Percentiles rank a stretch among this genome's conserved stretches.
These are phyloP conservation scores for Ceratobasidium papillatum DNA, from an alignment of 1,284 basidiomycete genomes.

Conservation along the genomic window DNA sequence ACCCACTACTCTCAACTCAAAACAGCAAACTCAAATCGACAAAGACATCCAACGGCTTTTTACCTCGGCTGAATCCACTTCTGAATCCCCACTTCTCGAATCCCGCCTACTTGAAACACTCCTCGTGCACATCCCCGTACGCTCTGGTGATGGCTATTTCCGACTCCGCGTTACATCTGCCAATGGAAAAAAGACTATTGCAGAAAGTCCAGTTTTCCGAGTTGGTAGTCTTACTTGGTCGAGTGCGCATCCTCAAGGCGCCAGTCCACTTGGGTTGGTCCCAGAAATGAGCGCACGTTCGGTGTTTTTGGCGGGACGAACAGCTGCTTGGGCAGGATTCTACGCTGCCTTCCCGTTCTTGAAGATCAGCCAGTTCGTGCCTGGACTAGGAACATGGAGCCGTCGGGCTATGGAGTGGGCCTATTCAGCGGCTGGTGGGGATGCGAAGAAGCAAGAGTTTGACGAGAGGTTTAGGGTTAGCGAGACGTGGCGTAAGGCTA, in stretches of 20 bases:
- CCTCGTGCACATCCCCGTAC: slow-evolving; percentile 40
- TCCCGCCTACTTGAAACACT: slow-evolving; percentile 42
- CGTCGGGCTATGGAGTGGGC: slow-evolving; percentile 46
- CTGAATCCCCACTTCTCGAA: slow-evolving; percentile 1
- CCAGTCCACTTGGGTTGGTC: slow-evolving; percentile 48
- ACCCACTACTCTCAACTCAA: slow-evolving; percentile 42
- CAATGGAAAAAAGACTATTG: slow-evolving; percentile 44
- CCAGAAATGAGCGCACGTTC: slow-evolving; percentile 49
- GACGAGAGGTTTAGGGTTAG: slow-evolving; percentile 41
- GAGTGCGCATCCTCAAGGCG: slow-evolving; percentile 50
- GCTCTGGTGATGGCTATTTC: slow-evolving; percentile 47
- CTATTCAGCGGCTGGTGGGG: slow-evolving; percentile 42
- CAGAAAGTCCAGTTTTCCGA: slow-evolving; percentile 49
- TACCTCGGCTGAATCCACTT: neutral
- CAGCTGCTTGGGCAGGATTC: slow-evolving; percentile 48
- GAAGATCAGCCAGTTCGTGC: slow-evolving; percentile 41
- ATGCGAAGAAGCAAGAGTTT: slow-evolving; percentile 38
- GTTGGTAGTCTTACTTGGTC: slow-evolving; percentile 50
- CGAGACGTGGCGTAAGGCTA: slow-evolving; percentile 40
- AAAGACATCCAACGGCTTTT: slow-evolving; percentile 42
- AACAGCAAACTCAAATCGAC: slow-evolving; percentile 37
- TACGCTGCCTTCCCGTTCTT: slow-evolving; percentile 50
- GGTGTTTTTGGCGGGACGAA: slow-evolving; percentile 45
- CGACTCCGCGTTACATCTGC: slow-evolving; percentile 44
- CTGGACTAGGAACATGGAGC: slow-evolving; percentile 48